A percentile compares a stretch with the other conserved stretches of the same genome.
phyloP scores from a whole-genome alignment of 441 rosid genomes.

The Viola pubescens region DNA sequence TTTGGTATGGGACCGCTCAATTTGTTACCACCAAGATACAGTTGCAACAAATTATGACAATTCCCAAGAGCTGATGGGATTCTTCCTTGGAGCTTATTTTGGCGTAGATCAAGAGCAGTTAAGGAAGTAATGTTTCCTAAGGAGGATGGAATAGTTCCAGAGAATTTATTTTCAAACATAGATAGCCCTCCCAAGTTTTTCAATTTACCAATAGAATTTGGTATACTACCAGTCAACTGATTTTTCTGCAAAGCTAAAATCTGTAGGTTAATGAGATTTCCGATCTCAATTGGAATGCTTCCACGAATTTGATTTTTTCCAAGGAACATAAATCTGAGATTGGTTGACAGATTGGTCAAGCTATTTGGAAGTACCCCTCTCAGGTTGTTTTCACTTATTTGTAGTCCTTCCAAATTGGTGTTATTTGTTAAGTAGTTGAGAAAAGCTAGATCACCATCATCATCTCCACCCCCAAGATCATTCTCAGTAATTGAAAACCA shows the following conservation, averaged over 20 bases:
- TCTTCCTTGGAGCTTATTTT: slow-evolving; percentile 4
- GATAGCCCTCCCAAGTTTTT: no score
- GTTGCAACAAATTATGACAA: not conserved
- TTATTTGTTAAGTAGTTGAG: slow-evolving; percentile 4
- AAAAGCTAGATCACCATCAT: slow-evolving; percentile 5
- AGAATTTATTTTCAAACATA: no score
- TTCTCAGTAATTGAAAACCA: not conserved
- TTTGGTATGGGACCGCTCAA: not conserved
- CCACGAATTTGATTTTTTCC: slow-evolving; percentile 9
- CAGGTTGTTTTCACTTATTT: not conserved
- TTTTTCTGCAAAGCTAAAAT: slow-evolving; percentile 1
- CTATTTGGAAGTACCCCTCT: slow-evolving; percentile 2
- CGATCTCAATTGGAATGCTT: slow-evolving; percentile 9
- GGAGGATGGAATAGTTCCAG: not conserved
- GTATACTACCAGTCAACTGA: slow-evolving; percentile 12
- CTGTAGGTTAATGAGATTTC: not conserved
- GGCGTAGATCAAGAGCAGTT: not conserved
- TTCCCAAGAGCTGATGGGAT: slow-evolving; percentile 12
- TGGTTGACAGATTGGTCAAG: not conserved
- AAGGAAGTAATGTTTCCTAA: not conserved
- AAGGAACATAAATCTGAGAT: not conserved
- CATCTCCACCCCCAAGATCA: slow-evolving; percentile 12
- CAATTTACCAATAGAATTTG: not conserved
- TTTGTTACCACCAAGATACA: not conserved
- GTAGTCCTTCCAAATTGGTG: not conserved